Base-by-base conservation (phyloP, 768 basidiomycete genomes). In the Gloeophyllum trabeum region DNA sequence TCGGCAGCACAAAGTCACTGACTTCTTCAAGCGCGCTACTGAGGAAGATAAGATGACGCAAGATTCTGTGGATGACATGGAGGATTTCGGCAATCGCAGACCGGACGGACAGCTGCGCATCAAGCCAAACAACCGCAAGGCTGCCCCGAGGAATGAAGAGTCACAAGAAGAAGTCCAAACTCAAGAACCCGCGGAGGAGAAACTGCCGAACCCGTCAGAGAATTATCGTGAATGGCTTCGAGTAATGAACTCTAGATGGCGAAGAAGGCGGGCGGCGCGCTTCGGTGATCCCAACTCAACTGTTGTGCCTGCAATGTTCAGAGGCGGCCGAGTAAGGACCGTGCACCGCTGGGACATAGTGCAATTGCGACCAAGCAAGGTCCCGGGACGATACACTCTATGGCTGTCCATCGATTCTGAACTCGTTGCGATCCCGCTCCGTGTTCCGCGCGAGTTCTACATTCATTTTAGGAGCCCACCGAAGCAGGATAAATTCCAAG, bases 1-100 rank as follows among this genome's bases (percentile, higher is more conserved):
- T 67, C 92, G 89, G 58, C 96, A 99, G 60, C 94, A 97, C 61
- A 97, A 93, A 62, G 66, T 99, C 39, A 93, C 91, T 0, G 91
- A 97, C 51, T 97, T 98, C 66, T 98, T 99, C 64, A 71, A 63
- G 44, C 61, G 61, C 34, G 57, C 59, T 23, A 57, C 52, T 13
- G 60, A 54, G 40, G 59, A 58, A 6, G 59, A 58, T 25, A 53
- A 56, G 37, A 47, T 51, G 16, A 54, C 54, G 20, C 63, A 61
- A 26, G 54, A 52, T 2, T 42, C 51, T 12, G 43, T 47, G 5
- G 54, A 56, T 18, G 82, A 83, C 53, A 81, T 84, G 32, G 86
- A 90, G 52, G 81, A 85, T 48, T 62, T 63, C 45, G 70, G 49
- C 43, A 20, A 54, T 22, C 45, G 51, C 16, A 26, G 41, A 22